These are phyloP conservation scores for Boletus rubescentipes DNA, from an alignment of 768 basidiomycete species.

Conservation along the genomic window DNA sequence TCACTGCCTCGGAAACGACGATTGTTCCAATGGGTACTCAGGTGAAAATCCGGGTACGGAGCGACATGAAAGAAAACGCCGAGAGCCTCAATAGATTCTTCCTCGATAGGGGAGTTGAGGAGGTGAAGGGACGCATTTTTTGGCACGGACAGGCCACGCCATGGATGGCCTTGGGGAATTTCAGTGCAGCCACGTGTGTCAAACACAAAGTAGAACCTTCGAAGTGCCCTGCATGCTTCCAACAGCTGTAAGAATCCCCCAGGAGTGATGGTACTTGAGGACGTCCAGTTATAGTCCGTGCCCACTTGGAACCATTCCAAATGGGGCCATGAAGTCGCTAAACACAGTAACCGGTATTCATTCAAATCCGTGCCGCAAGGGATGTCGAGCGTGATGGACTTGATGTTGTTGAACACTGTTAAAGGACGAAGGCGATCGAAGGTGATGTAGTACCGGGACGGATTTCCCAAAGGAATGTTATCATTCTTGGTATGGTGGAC, in stretches of 20 bases:
- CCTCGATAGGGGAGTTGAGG: slow-evolving; percentile 1
- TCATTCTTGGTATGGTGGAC: background rate
- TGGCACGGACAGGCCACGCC: slow-evolving; percentile 6
- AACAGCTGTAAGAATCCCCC: slow-evolving; percentile 9
- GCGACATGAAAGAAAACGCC: slow-evolving; percentile 12
- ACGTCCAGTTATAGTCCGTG: slow-evolving; percentile 1
- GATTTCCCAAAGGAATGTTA: background rate
- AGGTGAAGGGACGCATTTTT: background rate
- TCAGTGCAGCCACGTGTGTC: slow-evolving; percentile 11
- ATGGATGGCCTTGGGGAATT: slow-evolving; percentile 7
- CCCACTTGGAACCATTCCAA: slow-evolving; percentile 1
- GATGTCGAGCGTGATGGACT: background rate
- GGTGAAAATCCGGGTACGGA: background rate
- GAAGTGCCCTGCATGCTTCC: slow-evolving; percentile 15
- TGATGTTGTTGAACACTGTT: slow-evolving; percentile 6
- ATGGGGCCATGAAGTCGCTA: slow-evolving; percentile 17
- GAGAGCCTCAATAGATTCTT: slow-evolving; percentile 8
- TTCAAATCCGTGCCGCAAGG: slow-evolving; percentile 3
- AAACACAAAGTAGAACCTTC: background rate
- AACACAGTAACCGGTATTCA: slow-evolving; percentile 3
- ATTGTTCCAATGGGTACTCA: slow-evolving; percentile 4
- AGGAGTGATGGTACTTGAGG: slow-evolving; percentile 8
- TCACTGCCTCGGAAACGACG: background rate
- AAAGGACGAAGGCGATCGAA: slow-evolving; percentile 4
- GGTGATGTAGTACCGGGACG: background rate